These are phyloP conservation scores for Botrytis elliptica DNA, from an alignment of 2,329 filamentous ascomycete genomes.

Conservation along the genomic window DNA sequence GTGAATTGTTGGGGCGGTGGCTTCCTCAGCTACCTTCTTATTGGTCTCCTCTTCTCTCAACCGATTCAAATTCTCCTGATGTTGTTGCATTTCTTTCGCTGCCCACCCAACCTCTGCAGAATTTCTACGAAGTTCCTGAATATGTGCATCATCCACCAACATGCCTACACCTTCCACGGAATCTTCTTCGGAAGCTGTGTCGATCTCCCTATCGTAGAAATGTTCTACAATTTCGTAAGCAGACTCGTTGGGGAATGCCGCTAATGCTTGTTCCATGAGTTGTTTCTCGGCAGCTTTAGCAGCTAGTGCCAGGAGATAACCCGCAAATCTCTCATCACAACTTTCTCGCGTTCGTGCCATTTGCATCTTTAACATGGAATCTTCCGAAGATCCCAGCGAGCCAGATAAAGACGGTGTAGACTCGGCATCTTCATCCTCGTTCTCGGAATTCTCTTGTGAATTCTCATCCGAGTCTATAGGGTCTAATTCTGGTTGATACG, in stretches of 20 bases:
- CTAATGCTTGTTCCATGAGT: constrained; percentile 72
- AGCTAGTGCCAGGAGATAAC: constrained; percentile 76
- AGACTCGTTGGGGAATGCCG: constrained; percentile 71
- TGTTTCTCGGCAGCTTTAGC: constrained; percentile 78
- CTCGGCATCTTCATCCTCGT: constrained; percentile 33
- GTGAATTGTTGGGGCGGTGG: constrained; percentile 35
- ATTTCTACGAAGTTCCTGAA: constrained; percentile 30
- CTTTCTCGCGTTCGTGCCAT: constrained; percentile 60
- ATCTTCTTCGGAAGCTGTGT: constrained; percentile 38
- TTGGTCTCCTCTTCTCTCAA: constrained; percentile 39
- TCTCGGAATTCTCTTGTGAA: constrained; percentile 48
- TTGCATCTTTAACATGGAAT: constrained; percentile 38
- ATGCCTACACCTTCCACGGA: constrained; percentile 36
- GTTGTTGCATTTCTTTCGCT: constrained; percentile 39
- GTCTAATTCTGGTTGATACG: constrained; percentile 45
- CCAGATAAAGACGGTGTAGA: constrained; percentile 37
- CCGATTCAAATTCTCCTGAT: constrained; percentile 38
- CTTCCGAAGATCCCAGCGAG: constrained; percentile 38
- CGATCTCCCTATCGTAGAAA: constrained; percentile 40
- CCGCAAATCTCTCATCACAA: constrained; percentile 72
- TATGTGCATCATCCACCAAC: constrained; percentile 31
- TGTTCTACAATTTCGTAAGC: constrained; percentile 40
- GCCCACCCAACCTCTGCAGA: constrained; percentile 39
- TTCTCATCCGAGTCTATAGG: constrained; percentile 38
- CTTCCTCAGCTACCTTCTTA: constrained; percentile 39